Base-by-base conservation (phyloP, 179 eudicot genomes). In the Camellia oleifera region DNA sequence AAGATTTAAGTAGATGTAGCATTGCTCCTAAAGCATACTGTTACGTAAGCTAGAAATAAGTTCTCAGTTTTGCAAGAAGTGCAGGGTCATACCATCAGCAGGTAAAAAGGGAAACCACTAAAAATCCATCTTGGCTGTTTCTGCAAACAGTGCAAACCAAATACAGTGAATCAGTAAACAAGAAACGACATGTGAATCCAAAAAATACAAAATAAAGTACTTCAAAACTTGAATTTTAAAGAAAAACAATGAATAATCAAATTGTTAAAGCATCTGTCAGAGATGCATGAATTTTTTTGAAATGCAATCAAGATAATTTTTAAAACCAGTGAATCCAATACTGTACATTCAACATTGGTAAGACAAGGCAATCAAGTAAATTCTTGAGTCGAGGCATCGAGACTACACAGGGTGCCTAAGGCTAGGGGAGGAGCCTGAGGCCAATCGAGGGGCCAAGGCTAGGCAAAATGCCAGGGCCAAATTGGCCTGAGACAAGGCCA, bases 131-230 rank as follows among this genome's bases (percentile, higher is more conserved):
- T 26, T 66, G 65, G 78, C 78, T n/a, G 72, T 74, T 68, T 42
- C 79, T 74, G 85, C 77, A 79, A 26, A 76, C 66, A 75, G 76
- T 45, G 69, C 77, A 81, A 68, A 77, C 72, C 45, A 69, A 65
- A 44, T 81, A 48, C 63, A 48, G 76, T 32, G 23, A 65, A 65
- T 42, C 73, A 42, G 66, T 42, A 74, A 74, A 12, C 58, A 74
- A 66, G 62, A 67, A 26, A 61, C 4, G 44, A 56, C 11, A n/a
- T 53, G 52, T 11, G 32, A 52, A 40, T 13, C 67, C 26, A 15
- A 44, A 63, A 77, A 15, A 26, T 32, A 7, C n/a, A 20, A 17
- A n/a, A 18, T 20, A 3, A 52, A 8, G 9, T 4, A 0, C 50
- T 26, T 10, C 26, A 3, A 62, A 77, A 64, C 20, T 7, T 18